Evolutionary conservation across 2,329 filamentous ascomycete genomes (phyloP), one percentile per base, ranked within the genome.

Genomic region (Cladorrhinum sp.): DNA sequence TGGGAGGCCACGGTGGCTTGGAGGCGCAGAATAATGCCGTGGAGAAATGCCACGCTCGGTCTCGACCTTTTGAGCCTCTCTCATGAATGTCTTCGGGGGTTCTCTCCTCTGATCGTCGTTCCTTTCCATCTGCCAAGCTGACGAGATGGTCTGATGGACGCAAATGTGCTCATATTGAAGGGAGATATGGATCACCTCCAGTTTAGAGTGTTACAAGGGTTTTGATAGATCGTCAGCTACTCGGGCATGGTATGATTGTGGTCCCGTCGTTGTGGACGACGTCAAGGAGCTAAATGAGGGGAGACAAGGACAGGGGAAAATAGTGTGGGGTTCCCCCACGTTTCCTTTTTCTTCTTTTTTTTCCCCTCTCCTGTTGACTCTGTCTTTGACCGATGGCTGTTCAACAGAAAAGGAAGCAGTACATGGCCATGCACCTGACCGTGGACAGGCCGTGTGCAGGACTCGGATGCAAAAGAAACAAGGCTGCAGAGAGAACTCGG

Each of bases 291-390:
- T 20, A 23, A 51, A 39, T 42, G 21, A 30, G 20, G 42, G 60
- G 51, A 30, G 54, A 55, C 33, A 36, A 18, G 56, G 58, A 51
- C 51, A 56, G 58, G 56, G 54, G 58, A 55, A n/a, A 33, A 57
- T 28, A 57, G 54, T 57, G 54, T 60, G 53, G 49, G 46, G 52
- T 54, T 46, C 59, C 59, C 62, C 59, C 62, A 61, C 62, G 59
- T 61, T 51, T 56, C 53, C 50, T 46, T 39, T 53, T 56, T 12
- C 23, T n/a, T 18, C 36, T 56, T 21, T 14, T n/a, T 10, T 21
- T 56, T 20, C n/a, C 20, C 21, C 36, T 48, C 12, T 7, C 21
- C 7, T 59, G 62, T 42, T 54, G 48, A 30, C 55, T 63, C 51
- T 46, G 52, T 53, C 61, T 42, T 63, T 58, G 28, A 50, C 58